Conservation (phyloP, 2,329 filamentous ascomycete genomes). For the Pseudocercospora crystallina region DNA sequence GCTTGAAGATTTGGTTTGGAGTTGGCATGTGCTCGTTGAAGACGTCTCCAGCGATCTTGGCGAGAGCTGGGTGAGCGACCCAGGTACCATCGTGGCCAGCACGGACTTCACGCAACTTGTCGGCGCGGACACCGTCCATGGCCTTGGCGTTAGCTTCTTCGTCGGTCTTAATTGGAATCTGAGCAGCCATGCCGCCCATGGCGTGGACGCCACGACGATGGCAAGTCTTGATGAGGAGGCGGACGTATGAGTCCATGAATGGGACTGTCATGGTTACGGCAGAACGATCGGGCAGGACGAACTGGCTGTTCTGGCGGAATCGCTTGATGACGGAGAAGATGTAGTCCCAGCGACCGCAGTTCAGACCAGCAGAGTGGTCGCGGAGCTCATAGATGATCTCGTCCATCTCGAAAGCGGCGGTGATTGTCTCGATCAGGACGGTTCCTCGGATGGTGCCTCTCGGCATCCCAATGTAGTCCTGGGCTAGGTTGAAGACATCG, state of each 20-base stretch:
- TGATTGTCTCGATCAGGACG: slow-evolving; percentile 95
- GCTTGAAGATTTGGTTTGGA: slow-evolving; percentile 90
- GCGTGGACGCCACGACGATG: slow-evolving; percentile 96
- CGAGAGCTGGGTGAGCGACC: slow-evolving; percentile 95
- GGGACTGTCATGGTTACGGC: slow-evolving; percentile 96
- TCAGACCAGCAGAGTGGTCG: slow-evolving; percentile 92
- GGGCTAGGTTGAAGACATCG: slow-evolving; percentile 91
- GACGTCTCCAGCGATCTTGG: slow-evolving; percentile 80
- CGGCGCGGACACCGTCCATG: slow-evolving; percentile 63
- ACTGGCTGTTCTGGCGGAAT: slow-evolving; percentile 91
- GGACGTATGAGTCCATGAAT: slow-evolving; percentile 98
- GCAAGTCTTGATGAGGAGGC: slow-evolving; percentile 96
- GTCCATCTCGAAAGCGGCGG: slow-evolving; percentile 98
- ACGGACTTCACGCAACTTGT: slow-evolving; percentile 93
- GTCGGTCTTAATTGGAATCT: slow-evolving; percentile 98
- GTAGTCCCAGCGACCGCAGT: slow-evolving; percentile 99
- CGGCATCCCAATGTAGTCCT: slow-evolving; percentile 87
- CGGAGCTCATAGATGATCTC: slow-evolving; percentile 99
- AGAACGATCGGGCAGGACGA: slow-evolving; percentile 88
- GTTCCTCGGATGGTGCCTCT: slow-evolving; percentile 92
- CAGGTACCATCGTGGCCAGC: slow-evolving; percentile 96
- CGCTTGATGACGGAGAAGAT: slow-evolving; percentile 99
- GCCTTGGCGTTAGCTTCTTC: slow-evolving; percentile 47
- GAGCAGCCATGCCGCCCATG: slow-evolving; percentile 98
- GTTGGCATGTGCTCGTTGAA: slow-evolving; percentile 99